Conservation (phyloP, 1,284 basidiomycete genomes). For the Moniliophthora roreri region DNA sequence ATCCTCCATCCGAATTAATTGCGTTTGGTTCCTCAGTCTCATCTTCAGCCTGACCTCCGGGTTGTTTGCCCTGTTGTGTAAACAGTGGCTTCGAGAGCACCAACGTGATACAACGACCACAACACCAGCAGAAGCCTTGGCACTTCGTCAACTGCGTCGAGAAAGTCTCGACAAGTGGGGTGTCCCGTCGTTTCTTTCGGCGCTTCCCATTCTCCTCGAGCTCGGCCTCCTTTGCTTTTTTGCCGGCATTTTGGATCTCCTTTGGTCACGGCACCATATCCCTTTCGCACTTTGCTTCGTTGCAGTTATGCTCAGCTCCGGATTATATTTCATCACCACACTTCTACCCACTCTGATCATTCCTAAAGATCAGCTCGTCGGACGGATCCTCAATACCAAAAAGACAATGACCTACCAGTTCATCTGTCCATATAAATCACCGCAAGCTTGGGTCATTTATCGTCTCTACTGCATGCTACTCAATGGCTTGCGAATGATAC, state of each 20-base stretch:
- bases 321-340: neutral
- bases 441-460: neutral
- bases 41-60: conserved; percentile 3
- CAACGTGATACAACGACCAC: neutral
- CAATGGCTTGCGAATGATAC: neutral
- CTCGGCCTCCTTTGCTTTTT: conserved; percentile 4
- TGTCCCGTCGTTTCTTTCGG: neutral
- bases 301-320: neutral
- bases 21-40: conserved; percentile 10
- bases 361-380: neutral
- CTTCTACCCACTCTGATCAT: neutral
- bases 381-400: neutral
- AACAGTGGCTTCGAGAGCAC: conserved; percentile 13
- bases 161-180: neutral
- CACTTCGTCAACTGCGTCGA: neutral
- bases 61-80: conserved; percentile 6
- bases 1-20: neutral
- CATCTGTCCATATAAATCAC: neutral
- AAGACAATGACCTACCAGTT: neutral
- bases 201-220: conserved; percentile 1
- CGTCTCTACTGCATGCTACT: neutral
- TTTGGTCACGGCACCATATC: neutral
- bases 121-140: neutral
- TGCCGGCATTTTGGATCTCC: conserved; percentile 2
- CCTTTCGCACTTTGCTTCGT: neutral